Evolutionary conservation across 23 red algal species (phyloP), one percentile per base, ranked within the genome.

Genomic region (Gracilaria gracilis): DNA sequence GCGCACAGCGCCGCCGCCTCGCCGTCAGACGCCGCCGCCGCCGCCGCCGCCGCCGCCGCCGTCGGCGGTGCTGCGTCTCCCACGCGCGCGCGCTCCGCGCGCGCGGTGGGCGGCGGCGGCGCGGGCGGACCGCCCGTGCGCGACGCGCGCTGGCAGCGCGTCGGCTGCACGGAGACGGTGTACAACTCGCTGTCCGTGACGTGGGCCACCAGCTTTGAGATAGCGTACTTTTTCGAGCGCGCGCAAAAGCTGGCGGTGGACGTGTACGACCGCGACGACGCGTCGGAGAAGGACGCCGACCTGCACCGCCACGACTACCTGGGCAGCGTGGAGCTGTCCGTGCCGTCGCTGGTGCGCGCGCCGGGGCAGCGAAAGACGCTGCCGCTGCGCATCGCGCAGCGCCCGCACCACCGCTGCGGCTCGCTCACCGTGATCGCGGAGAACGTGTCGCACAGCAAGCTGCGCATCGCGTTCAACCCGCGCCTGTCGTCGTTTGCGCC

Each of bases 211-310:
- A 80, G 66, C n/a, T 88, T 95, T 66, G 92, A 95, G 67, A 82
- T 87, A 49, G 34, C 32, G 57, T 95, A 88, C 72, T 95, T 95
- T 47, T 95, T 95, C 49, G 92, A 95, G 84, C 70, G 84, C 50
- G 70, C 62, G 11, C 92, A 95, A 59, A 74, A 76, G 66, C 83
- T 95, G 19, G 81, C 85, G 27, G 75, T 95, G 25, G 82, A 87
- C 38, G 92, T 95, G 27, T 95, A 77, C 61, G 92, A 95, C 84
- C 67, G 92, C 39, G 92, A 95, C 53, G 54, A 53, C 20, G 66
- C 74, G 19, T 50, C 32, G 17, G 57, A 81, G 27, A 80, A 73
- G 46, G 81, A 93, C 59, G 90, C 83, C n/a, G 81, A 93, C 70
- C 51, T 93, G 14, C 55, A 64, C 61, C 38, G 33, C 24, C 90